phyloP scores from a whole-genome alignment of 192 early-diverging fungal species.

The Coemansia sp. region DNA sequence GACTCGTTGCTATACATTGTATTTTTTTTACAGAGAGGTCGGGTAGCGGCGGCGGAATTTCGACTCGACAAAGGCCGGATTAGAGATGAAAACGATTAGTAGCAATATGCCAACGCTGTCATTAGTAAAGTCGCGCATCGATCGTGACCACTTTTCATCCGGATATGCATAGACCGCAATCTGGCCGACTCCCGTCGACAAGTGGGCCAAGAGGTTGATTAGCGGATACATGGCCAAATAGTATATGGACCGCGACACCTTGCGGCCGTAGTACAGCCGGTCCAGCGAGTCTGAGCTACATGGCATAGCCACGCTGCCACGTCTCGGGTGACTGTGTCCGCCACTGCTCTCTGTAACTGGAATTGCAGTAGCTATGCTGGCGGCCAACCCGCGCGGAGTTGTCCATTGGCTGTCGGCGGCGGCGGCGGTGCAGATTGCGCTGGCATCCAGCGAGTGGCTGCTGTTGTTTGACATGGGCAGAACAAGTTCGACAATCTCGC shows the following conservation, averaged over 20 bases:
- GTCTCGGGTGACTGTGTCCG: not conserved
- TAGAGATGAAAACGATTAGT: constrained; percentile 48
- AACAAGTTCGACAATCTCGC: constrained; percentile 44
- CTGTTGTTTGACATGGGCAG: constrained; percentile 41
- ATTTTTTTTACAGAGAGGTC: constrained; percentile 3
- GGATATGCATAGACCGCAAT: constrained; percentile 49
- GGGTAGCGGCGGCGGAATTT: constrained; percentile 24
- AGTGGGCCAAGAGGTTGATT: constrained; percentile 43
- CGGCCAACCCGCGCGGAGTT: no score
- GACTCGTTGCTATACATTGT: not conserved
- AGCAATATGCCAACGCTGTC: constrained; percentile 49
- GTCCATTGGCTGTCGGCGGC: constrained; percentile 12
- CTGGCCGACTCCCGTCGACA: constrained; percentile 44
- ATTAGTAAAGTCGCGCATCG: constrained; percentile 46
- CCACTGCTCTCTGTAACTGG: not conserved
- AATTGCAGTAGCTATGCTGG: no score
- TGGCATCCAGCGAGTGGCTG: constrained; percentile 12
- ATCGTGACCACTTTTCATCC: constrained; percentile 33
- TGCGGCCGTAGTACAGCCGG: constrained; percentile 50
- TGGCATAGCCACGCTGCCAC: constrained; percentile 10
- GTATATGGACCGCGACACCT: constrained; percentile 49
- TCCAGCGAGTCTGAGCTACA: constrained; percentile 44
- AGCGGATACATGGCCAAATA: constrained; percentile 49
- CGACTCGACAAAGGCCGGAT: constrained; percentile 47
- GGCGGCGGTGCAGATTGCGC: not conserved